Percentiles rank a stretch among this genome's conserved stretches.
Conservation (phyloP, 2,329 filamentous ascomycete species). For the Claviceps sp. region DNA sequence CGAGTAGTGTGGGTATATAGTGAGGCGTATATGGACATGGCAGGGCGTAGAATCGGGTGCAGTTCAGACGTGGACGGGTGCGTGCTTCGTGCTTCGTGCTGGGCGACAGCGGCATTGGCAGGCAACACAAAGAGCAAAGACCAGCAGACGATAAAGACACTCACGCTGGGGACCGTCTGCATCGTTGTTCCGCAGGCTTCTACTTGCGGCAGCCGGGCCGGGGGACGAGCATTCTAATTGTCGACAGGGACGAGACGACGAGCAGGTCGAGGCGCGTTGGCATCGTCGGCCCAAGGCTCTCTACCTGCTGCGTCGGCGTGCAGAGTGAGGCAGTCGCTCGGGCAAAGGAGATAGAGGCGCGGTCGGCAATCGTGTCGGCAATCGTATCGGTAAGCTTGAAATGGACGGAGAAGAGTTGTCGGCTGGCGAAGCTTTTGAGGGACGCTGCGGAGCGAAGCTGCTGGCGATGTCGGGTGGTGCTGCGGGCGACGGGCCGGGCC, state of each 20-base stretch:
- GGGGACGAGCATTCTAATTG: constrained; percentile 23
- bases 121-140: neutral
- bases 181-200: constrained; percentile 29
- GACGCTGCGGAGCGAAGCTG: too few species aligned
- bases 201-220: constrained; percentile 24
- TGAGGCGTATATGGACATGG: neutral
- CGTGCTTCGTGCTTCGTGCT: neutral
- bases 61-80: neutral
- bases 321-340: neutral
- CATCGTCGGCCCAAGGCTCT: constrained; percentile 7
- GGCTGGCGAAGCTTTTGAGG: too few species aligned
- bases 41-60: neutral
- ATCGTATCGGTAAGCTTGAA: too few species aligned
- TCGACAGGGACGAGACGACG: constrained; percentile 9
- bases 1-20: constrained; percentile 2
- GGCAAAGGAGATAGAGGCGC: neutral
- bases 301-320: neutral
- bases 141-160: constrained; percentile 13
- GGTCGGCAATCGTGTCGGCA: too few species aligned
- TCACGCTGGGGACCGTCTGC: constrained; percentile 40
- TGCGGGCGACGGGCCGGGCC: too few species aligned
- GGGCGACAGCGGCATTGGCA: neutral
- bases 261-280: constrained; percentile 4
- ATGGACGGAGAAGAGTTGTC: too few species aligned
- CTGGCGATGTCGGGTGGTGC: too few species aligned